Evolutionary conservation across 2,329 filamentous ascomycete genomes (phyloP).

Genomic region (Rhinocladiella mackenziei): DNA sequence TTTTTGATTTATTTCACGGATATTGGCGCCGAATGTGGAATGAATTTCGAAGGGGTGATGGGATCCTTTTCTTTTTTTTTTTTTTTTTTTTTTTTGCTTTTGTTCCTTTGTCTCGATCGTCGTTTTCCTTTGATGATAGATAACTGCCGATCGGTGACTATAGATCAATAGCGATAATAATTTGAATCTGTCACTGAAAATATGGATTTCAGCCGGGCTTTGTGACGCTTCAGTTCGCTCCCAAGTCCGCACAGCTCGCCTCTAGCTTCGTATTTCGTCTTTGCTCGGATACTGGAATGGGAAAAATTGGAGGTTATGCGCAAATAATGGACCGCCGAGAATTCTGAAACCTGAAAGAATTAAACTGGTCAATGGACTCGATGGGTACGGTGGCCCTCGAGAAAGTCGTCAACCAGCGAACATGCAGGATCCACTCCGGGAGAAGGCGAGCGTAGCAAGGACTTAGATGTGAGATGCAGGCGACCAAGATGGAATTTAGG

Average conservation of each 20-base stretch:
- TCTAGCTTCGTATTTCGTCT: too few species aligned
- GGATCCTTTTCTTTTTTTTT: not conserved
- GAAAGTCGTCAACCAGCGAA: conserved; percentile 13
- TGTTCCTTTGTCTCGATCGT: too few species aligned
- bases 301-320: too few species aligned
- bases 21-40: conserved; percentile 13
- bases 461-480: conserved; percentile 8
- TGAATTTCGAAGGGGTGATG: conserved; percentile 1
- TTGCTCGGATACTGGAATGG: too few species aligned
- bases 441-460: conserved; percentile 19
- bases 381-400: conserved; percentile 8
- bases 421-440: conserved; percentile 20
- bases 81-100: too few species aligned
- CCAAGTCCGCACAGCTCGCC: too few species aligned
- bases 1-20: too few species aligned
- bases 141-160: conserved; percentile 1
- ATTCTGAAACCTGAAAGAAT: not conserved
- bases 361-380: conserved; percentile 2
- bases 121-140: conserved; percentile 2
- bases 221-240: too few species aligned
- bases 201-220: too few species aligned
- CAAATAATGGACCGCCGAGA: too few species aligned
- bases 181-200: too few species aligned
- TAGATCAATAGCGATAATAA: too few species aligned
- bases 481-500: conserved; percentile 5